phyloP scores from a whole-genome alignment of 805 yeast genomes.

The Hanseniaspora mollemarum region DNA sequence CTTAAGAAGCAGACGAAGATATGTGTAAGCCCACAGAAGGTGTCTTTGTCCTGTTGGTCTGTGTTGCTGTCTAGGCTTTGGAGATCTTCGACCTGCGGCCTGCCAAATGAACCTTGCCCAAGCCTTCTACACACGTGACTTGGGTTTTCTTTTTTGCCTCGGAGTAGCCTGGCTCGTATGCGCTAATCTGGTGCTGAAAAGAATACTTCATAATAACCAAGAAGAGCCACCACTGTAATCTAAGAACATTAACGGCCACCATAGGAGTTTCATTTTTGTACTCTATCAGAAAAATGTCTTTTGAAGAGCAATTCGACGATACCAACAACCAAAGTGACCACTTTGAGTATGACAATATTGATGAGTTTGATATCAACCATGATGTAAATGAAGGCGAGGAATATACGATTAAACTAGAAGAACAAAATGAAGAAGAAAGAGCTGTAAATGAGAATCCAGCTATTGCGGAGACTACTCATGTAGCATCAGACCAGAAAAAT shows the following conservation, averaged over 20 bases:
- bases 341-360: conserved; percentile 4
- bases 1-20: neutral
- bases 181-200: too few relatives aligned
- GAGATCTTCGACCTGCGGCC: neutral
- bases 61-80: neutral
- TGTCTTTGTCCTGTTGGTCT: neutral
- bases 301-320: conserved; percentile 14
- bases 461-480: neutral
- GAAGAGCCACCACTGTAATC: neutral
- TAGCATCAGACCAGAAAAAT: neutral
- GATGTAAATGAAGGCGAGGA: conserved; percentile 4
- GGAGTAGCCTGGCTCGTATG: neutral
- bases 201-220: neutral
- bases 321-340: neutral
- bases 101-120: too few relatives aligned
- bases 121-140: too few relatives aligned
- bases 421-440: neutral
- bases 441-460: neutral
- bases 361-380: neutral
- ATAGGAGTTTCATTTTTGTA: neutral
- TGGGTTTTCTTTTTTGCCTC: neutral
- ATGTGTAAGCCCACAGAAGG: neutral
- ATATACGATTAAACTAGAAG: neutral
- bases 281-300: conserved; percentile 11
- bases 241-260: too few relatives aligned